phyloP scores from a whole-genome alignment of 2,329 filamentous ascomycete species.

The Thelonectria rubi region DNA sequence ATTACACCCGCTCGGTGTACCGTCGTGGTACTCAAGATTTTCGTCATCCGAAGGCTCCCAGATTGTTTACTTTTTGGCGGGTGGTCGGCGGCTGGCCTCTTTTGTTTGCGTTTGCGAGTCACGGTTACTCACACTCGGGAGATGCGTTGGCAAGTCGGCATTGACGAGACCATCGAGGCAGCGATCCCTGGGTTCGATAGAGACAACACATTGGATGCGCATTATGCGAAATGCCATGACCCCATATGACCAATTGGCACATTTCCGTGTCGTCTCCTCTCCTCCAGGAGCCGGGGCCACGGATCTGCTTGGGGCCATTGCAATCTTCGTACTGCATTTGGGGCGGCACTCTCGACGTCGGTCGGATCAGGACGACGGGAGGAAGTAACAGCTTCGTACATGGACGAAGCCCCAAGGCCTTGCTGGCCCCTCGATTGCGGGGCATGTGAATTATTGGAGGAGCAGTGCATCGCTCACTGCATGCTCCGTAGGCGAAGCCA shows the following conservation, averaged over 20 bases:
- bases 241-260: constrained; percentile 29
- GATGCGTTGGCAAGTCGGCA: not conserved
- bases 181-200: constrained; percentile 1
- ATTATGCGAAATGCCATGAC: constrained; percentile 26
- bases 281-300: constrained; percentile 24
- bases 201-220: constrained; percentile 13
- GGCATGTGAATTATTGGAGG: not conserved
- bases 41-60: too few species aligned
- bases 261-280: constrained; percentile 26
- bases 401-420: not conserved
- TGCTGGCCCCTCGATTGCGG: not conserved
- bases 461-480: not conserved
- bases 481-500: not conserved
- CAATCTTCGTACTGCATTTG: too few species aligned
- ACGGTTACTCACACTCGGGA: not conserved
- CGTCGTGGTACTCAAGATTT: too few species aligned
- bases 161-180: constrained; percentile 3
- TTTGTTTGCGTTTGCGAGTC: not conserved
- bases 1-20: not conserved
- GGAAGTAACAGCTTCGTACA: too few species aligned
- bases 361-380: too few species aligned
- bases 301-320: constrained; percentile 26
- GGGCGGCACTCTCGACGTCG: constrained; percentile 10
- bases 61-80: not conserved
- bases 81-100: too few species aligned